These are phyloP conservation scores for Haplographium delicatum DNA, from an alignment of 495 filamentous ascomycete genomes.

Conservation along the genomic window DNA sequence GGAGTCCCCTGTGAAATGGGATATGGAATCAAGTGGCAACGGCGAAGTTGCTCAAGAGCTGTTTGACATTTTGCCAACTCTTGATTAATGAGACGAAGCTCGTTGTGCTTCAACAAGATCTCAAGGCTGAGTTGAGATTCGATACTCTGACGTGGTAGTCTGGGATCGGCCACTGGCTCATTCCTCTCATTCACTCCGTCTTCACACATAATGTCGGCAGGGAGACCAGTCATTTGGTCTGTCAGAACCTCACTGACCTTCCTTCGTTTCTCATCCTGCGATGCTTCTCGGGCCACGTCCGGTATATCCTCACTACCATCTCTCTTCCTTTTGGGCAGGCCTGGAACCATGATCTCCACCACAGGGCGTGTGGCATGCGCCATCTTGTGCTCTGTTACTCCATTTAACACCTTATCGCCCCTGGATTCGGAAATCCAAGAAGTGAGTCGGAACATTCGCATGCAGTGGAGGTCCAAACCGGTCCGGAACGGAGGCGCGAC, in stretches of 20 bases:
- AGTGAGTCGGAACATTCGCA: constrained; percentile 52
- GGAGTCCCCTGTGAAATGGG: constrained; percentile 58
- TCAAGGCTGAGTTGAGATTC: constrained; percentile 85
- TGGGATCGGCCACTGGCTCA: constrained; percentile 19
- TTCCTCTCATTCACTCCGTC: constrained; percentile 1
- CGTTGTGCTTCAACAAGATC: constrained; percentile 89
- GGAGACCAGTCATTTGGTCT: constrained; percentile 6
- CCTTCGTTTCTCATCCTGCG: constrained; percentile 29
- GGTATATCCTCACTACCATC: constrained; percentile 29
- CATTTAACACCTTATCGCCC: constrained; percentile 47
- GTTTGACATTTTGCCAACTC: constrained; percentile 94
- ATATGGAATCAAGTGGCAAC: constrained; percentile 86
- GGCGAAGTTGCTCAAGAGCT: constrained; percentile 89
- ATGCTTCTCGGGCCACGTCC: neutral
- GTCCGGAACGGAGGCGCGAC: too few species aligned
- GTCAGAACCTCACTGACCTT: constrained; percentile 33
- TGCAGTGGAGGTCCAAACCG: constrained; percentile 16
- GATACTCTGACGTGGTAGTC: constrained; percentile 62
- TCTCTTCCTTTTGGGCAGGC: constrained; percentile 54
- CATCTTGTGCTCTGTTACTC: constrained; percentile 19
- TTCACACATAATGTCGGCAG: constrained; percentile 1
- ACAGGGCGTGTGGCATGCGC: constrained; percentile 27
- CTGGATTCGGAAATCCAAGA: constrained; percentile 52
- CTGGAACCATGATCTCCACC: constrained; percentile 36
- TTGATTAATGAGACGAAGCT: constrained; percentile 90